phyloP scores from a whole-genome alignment of 306 rosid species.

The Astragalus glycyphyllos region DNA sequence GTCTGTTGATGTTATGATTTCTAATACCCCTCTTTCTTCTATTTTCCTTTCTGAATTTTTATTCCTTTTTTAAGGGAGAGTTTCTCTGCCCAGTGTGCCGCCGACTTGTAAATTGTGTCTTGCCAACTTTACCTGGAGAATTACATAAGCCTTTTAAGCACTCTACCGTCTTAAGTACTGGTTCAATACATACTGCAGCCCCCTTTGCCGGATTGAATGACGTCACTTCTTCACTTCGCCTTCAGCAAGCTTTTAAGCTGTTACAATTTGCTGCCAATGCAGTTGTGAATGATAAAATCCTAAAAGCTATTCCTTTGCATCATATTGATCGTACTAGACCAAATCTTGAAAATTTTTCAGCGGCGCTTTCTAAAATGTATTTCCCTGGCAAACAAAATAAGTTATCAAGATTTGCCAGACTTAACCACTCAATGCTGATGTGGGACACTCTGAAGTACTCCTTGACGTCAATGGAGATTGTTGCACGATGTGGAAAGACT shows the following conservation, averaged over 20 bases:
- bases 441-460: conserved; percentile 95
- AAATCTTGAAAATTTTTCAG: conserved; percentile 67
- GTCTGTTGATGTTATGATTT: conserved; percentile 25
- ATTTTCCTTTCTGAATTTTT: conserved; percentile 7
- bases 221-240: conserved; percentile 54
- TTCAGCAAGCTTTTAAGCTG: conserved; percentile 68
- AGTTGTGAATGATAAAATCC: conserved; percentile 60
- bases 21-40: conserved; percentile 11
- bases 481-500: conserved; percentile 80
- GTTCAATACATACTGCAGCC: conserved; percentile 48
- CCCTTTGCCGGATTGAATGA: conserved; percentile 44
- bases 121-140: conserved; percentile 74
- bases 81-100: conserved; percentile 98
- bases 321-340: conserved; percentile 51
- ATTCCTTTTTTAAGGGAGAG: conserved; percentile 69
- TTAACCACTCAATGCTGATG: conserved; percentile 82
- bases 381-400: conserved; percentile 67
- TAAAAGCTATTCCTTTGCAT: conserved; percentile 57
- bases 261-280: conserved; percentile 74
- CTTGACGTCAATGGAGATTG: conserved; percentile 85
- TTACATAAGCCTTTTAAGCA: conserved; percentile 56
- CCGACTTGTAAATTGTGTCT: conserved; percentile 87
- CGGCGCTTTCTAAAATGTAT: conserved; percentile 77
- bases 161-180: conserved; percentile 45
- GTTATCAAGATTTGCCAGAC: conserved; percentile 54